Conservation (phyloP, 2,329 filamentous ascomycete species). For the Pseudopithomyces chartarum region DNA sequence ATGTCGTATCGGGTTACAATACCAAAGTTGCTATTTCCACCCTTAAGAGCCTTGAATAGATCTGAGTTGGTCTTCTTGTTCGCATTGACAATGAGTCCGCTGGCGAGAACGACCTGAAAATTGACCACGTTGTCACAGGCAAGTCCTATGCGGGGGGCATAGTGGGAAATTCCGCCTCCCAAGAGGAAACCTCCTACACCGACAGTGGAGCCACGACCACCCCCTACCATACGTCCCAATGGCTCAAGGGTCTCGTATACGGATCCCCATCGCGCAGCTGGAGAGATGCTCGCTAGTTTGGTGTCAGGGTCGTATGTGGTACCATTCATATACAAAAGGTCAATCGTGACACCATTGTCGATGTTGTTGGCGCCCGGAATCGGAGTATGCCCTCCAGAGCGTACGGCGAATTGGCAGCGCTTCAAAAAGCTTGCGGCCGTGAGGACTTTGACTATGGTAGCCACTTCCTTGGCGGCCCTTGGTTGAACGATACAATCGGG, state of each 20-base stretch:
- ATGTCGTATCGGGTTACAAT: not conserved
- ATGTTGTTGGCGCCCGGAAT: constrained; percentile 20
- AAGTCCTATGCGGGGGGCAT: constrained; percentile 9
- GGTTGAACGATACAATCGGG: constrained; percentile 34
- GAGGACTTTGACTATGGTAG: constrained; percentile 21
- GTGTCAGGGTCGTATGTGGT: constrained; percentile 9
- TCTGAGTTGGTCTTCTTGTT: constrained; percentile 19
- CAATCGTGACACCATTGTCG: constrained; percentile 23
- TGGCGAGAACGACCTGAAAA: constrained; percentile 44
- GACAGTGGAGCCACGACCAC: constrained; percentile 14
- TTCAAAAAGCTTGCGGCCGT: not conserved
- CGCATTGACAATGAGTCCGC: constrained; percentile 29
- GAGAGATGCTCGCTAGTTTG: constrained; percentile 10
- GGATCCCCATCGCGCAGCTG: constrained; percentile 20
- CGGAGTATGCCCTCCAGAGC: constrained; percentile 21
- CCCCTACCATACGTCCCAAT: constrained; percentile 6
- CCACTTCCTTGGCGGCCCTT: constrained; percentile 20
- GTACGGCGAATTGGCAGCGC: constrained; percentile 18
- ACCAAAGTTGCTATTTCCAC: constrained; percentile 29
- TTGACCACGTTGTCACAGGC: constrained; percentile 24
- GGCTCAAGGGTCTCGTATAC: constrained; percentile 17
- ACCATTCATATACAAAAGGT: constrained; percentile 16
- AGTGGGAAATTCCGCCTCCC: constrained; percentile 23
- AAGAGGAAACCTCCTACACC: constrained; percentile 17
- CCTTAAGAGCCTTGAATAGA: constrained; percentile 42